Evolutionary conservation across 768 basidiomycete genomes (phyloP).

Genomic region (Leccinum aurantiacum): DNA sequence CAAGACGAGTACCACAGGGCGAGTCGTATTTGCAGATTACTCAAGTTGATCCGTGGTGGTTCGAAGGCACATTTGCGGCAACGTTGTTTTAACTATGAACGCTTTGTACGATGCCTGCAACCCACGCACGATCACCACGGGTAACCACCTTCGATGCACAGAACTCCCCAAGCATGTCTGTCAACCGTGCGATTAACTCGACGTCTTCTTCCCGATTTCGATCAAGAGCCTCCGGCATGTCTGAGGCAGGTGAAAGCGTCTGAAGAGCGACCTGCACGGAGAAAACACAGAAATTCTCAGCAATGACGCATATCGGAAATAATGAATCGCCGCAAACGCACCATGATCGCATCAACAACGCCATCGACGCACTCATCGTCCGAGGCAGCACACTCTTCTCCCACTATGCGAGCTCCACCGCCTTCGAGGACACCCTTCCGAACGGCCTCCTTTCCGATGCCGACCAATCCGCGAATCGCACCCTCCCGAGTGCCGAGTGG

Average conservation of each 20-base stretch:
- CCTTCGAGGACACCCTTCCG: slow-evolving; percentile 80
- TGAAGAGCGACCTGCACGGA: slow-evolving; percentile 56
- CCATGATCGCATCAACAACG: slow-evolving; percentile 63
- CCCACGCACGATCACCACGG: slow-evolving; percentile 62
- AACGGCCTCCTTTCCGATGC: slow-evolving; percentile 83
- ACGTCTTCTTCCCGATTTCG: slow-evolving; percentile 47
- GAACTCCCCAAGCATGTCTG: slow-evolving; percentile 56
- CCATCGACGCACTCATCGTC: slow-evolving; percentile 37
- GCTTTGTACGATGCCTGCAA: slow-evolving; percentile 50
- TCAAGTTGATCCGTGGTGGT: not conserved
- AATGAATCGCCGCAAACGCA: slow-evolving; percentile 29
- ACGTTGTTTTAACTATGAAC: slow-evolving; percentile 18
- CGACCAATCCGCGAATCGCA: slow-evolving; percentile 82
- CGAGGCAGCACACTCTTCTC: slow-evolving; percentile 53
- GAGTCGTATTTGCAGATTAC: not conserved
- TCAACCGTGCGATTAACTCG: slow-evolving; percentile 45
- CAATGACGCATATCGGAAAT: not conserved
- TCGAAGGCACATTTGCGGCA: not conserved
- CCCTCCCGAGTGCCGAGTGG: slow-evolving; percentile 84
- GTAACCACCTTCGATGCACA: slow-evolving; percentile 53
- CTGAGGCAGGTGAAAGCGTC: slow-evolving; percentile 56
- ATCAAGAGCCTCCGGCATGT: slow-evolving; percentile 60
- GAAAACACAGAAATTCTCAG: not conserved
- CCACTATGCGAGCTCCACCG: slow-evolving; percentile 74
- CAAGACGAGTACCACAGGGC: not conserved